Percentiles rank a stretch among this genome's conserved stretches.
Conservation (phyloP, 164 flowering plant species). For the Nymphaea colorata region DNA sequence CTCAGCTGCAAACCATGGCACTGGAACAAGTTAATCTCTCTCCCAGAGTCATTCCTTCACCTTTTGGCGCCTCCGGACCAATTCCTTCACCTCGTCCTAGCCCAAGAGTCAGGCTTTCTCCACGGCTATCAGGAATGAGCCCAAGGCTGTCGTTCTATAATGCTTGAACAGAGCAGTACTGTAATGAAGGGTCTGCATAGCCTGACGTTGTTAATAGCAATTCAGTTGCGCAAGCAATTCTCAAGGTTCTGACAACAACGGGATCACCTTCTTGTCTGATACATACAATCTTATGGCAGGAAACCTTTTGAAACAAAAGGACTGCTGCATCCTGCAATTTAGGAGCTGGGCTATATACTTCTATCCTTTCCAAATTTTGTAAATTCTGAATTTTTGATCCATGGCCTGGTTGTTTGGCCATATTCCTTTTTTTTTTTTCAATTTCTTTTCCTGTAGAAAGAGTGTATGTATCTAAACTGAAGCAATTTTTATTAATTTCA, state of each 20-base stretch:
- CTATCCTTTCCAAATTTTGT: neutral
- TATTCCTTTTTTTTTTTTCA: too few relatives aligned
- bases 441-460: too few relatives aligned
- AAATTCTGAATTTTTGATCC: neutral
- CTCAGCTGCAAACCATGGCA: conserved; percentile 52
- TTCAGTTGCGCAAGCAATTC: neutral
- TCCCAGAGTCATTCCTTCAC: conserved; percentile 29
- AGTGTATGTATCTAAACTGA: too few relatives aligned
- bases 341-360: neutral
- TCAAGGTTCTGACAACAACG: neutral
- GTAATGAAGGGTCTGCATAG: neutral
- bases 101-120: conserved; percentile 60
- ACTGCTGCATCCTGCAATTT: neutral
- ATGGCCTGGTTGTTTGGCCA: too few relatives aligned
- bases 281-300: neutral
- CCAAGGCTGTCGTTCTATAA: conserved; percentile 15
- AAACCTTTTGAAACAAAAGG: neutral
- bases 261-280: neutral
- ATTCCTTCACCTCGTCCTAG: conserved; percentile 81
- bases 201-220: neutral
- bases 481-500: too few relatives aligned
- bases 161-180: neutral
- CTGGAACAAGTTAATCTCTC: conserved; percentile 72
- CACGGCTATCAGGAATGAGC: conserved; percentile 72
- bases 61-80: conserved; percentile 21